Evolutionary conservation across 192 early-diverging fungal species (phyloP), one percentile per base, ranked within the genome.

Genomic region (Coemansia pectinata): DNA sequence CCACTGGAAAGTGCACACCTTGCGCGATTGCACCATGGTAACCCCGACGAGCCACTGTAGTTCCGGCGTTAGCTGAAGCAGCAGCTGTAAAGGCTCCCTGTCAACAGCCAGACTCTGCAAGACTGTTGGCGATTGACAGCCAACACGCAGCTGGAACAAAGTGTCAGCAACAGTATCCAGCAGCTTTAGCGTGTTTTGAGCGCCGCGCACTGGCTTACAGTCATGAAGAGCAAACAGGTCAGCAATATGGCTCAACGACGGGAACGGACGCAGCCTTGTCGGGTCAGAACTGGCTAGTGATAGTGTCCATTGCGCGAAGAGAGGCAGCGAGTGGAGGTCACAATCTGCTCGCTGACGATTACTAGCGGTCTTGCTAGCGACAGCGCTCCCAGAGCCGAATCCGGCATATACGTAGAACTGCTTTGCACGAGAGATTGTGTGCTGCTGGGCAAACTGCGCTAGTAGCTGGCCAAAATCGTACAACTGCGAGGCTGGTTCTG

Each of bases 31-130:
- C 58, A 36, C 62, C 40, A 76, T 57, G 5, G 63, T 55, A 3
- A 52, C 40, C n/a, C 38, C 36, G 9, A 82, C 15, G 10, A 82
- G 55, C 79, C 79, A 82, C 11, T 71, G 79, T 47, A 77, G 44
- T 15, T 68, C 79, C 2, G 66, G 60, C 2, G 67, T 55, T 34
- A 82, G 65, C 29, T 71, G 74, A 14, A 33, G 41, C 17, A 77
- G 48, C 10, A 77, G 61, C 50, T 40, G 11, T 31, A 42, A 19
- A 8, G 71, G 65, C 8, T 23, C 17, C 11, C 45, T 45, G 48
- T 63, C 60, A 21, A 29, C 41, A 5, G 71, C 68, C 39, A 82
- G 31, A 3, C 44, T 47, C 34, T 69, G 63, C 55, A 77, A 40
- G n/a, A 69, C 66, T 2, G 59, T 29, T 7, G 69, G 62, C 6